A percentile compares a stretch with the other conserved stretches of the same genome.
Conservation (phyloP, 768 basidiomycete genomes). For the Lactifluus hygrophoroides region DNA sequence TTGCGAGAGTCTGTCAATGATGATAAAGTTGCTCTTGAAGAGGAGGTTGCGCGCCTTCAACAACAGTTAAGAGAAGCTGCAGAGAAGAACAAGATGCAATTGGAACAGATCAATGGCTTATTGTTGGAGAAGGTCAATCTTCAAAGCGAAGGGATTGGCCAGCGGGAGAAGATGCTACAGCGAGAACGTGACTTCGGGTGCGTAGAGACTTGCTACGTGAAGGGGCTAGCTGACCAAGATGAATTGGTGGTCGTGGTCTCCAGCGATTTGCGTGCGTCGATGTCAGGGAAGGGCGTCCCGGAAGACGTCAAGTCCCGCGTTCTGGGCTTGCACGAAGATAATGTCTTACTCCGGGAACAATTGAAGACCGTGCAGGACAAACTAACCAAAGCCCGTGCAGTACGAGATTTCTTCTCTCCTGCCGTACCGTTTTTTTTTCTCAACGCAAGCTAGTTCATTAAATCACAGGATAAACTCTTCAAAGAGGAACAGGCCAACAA, state of each 20-base stretch:
- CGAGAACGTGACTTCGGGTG: slow-evolving; percentile 83
- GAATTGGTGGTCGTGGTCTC: neutral
- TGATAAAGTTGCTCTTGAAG: slow-evolving; percentile 71
- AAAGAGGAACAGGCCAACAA: slow-evolving; percentile 69
- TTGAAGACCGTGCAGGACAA: slow-evolving; percentile 67
- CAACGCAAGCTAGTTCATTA: slow-evolving; percentile 61
- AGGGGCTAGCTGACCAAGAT: neutral
- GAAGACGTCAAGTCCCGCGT: slow-evolving; percentile 74
- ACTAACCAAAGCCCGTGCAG: slow-evolving; percentile 69
- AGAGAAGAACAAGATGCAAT: slow-evolving; percentile 85
- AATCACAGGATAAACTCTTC: slow-evolving; percentile 83
- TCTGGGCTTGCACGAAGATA: slow-evolving; percentile 71
- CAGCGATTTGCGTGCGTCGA: slow-evolving; percentile 68
- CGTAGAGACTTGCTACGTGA: slow-evolving; percentile 20
- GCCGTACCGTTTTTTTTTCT: neutral
- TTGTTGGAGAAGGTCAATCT: slow-evolving; percentile 85
- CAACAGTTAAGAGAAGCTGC: slow-evolving; percentile 60
- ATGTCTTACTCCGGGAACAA: slow-evolving; percentile 59
- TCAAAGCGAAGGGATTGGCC: slow-evolving; percentile 85
- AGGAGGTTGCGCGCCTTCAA: slow-evolving; percentile 53
- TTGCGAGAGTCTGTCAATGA: slow-evolving; percentile 84
- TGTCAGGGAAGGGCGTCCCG: slow-evolving; percentile 72
- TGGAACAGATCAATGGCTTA: slow-evolving; percentile 80
- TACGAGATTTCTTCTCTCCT: slow-evolving; percentile 26
- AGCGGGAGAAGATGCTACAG: slow-evolving; percentile 79